A percentile compares a stretch with the other conserved stretches of the same genome.
Evolutionary conservation across 352 stramenopile genomes (phyloP).

Genomic region (Phytophthora hibernalis): DNA sequence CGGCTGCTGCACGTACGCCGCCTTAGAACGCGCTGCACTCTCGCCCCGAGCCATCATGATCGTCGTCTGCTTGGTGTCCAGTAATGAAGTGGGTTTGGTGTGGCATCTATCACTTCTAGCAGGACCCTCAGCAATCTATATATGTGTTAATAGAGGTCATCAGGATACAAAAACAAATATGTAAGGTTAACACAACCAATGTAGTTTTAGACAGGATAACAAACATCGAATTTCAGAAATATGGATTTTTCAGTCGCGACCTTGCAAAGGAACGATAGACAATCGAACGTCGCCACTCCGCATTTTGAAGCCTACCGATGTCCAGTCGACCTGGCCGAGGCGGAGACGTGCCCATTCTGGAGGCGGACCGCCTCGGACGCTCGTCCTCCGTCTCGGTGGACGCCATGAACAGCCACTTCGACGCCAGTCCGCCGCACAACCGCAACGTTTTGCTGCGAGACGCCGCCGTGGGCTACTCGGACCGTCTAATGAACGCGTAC

Average conservation of each 20-base stretch:
- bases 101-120: conserved; percentile 11
- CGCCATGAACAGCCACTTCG: conserved; percentile 13
- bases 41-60: conserved; percentile 31
- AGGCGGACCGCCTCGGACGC: conserved; percentile 26
- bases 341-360: conserved; percentile 42
- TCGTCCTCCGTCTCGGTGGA: conserved; percentile 36
- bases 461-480: conserved; percentile 33
- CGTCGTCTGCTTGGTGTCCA: neutral
- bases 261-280: neutral
- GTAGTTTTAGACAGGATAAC: neutral
- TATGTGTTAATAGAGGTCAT: neutral
- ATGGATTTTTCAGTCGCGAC: neutral
- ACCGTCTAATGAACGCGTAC: conserved; percentile 32
- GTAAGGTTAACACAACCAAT: neutral
- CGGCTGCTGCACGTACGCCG: conserved; percentile 59
- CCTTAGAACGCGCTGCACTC: conserved; percentile 19
- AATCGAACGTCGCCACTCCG: conserved; percentile 14
- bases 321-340: conserved; percentile 21
- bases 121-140: neutral
- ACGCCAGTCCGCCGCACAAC: conserved; percentile 25
- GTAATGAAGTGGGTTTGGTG: conserved; percentile 14
- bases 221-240: neutral
- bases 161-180: neutral
- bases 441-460: conserved; percentile 33
- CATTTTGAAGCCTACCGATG: conserved; percentile 23